A percentile compares a stretch with the other conserved stretches of the same genome.
phyloP scores from a whole-genome alignment of 2,329 filamentous ascomycete genomes.

The Fusarium sp. region DNA sequence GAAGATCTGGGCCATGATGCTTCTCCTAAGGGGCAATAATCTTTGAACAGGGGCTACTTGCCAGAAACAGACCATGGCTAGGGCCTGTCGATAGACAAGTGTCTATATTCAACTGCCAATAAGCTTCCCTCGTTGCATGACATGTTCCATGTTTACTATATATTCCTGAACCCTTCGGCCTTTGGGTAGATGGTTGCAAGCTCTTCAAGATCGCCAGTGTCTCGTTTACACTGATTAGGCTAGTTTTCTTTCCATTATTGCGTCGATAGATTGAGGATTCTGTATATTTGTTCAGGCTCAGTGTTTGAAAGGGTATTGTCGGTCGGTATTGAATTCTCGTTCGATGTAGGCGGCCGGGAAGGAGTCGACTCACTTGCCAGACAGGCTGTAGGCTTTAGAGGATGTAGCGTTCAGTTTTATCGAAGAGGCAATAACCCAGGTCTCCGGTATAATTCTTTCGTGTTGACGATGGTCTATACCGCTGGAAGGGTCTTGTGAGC shows the following conservation, averaged over 20 bases:
- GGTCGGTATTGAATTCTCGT: neutral
- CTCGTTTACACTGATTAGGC: neutral
- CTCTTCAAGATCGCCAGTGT: neutral
- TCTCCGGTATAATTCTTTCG: neutral
- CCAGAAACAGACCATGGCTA: neutral
- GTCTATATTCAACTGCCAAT: too few relatives aligned
- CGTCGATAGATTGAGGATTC: neutral
- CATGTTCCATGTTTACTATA: neutral
- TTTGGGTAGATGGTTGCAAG: neutral
- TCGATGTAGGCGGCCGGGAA: neutral
- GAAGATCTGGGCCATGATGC: neutral
- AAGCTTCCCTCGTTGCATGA: neutral
- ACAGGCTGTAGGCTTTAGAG: accelerated
- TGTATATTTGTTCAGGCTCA: neutral
- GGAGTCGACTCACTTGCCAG: neutral
- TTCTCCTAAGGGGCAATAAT: neutral
- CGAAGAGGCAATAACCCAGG: neutral
- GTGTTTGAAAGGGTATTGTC: neutral
- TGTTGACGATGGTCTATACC: neutral
- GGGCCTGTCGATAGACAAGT: neutral
- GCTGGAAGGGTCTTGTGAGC: accelerated
- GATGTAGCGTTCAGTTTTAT: neutral
- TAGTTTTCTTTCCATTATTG: neutral
- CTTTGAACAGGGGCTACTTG: neutral
- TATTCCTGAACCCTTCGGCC: neutral